These are phyloP conservation scores for Erythrophleum ivorense DNA, from an alignment of 331 rosid genomes.

Conservation along the genomic window DNA sequence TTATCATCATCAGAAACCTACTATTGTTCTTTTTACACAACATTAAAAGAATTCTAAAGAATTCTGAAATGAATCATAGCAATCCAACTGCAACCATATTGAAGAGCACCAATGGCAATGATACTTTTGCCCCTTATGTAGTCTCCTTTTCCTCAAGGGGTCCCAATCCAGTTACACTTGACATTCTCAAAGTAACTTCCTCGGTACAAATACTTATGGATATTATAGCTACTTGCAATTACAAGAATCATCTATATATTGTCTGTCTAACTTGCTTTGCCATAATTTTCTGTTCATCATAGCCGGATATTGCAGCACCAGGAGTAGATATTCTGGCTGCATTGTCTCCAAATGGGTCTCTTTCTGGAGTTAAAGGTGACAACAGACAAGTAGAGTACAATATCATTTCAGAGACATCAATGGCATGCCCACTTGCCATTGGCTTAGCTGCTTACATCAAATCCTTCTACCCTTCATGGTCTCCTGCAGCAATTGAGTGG, in stretches of 20 bases:
- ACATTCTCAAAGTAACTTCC: constrained; percentile 54
- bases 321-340: constrained; percentile 60
- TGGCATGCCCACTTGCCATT: constrained; percentile 46
- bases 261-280: neutral
- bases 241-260: neutral
- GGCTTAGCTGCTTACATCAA: constrained; percentile 40
- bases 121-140: constrained; percentile 50
- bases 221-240: neutral
- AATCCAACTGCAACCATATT: constrained; percentile 54
- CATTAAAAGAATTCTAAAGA: neutral
- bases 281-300: neutral
- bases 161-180: constrained; percentile 46
- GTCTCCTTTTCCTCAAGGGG: constrained; percentile 61
- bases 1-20: neutral
- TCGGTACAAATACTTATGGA: neutral
- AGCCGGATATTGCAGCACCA: constrained; percentile 58
- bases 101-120: constrained; percentile 41
- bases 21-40: neutral
- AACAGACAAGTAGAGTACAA: constrained; percentile 37
- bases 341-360: constrained; percentile 50
- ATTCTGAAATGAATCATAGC: constrained; percentile 29
- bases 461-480: constrained; percentile 44
- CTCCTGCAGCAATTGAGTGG: constrained; percentile 48
- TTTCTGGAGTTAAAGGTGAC: constrained; percentile 33
- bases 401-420: constrained; percentile 44